These are phyloP conservation scores for Polyporus arcularius DNA, from an alignment of 768 basidiomycete genomes.

Conservation along the genomic window DNA sequence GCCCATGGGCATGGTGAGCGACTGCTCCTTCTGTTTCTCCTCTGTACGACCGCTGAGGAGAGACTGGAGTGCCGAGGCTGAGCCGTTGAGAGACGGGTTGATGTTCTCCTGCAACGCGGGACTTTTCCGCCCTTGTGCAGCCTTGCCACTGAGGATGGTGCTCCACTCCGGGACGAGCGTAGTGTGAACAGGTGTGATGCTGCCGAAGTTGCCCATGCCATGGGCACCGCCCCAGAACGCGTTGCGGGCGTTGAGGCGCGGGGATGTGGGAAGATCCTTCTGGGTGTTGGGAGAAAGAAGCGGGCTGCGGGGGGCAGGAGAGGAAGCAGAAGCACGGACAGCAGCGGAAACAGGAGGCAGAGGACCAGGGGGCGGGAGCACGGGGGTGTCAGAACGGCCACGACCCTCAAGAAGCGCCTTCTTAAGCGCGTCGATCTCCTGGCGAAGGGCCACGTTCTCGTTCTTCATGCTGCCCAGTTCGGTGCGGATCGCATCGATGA, in stretches of 20 bases:
- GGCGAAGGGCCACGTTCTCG: constrained; percentile 82
- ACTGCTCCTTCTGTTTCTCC: constrained; percentile 27
- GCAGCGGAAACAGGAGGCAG: constrained; percentile 35
- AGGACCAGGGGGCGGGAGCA: constrained; percentile 49
- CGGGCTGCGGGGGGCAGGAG: constrained; percentile 25
- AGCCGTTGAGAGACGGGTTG: constrained; percentile 67
- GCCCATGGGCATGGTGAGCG: constrained; percentile 25
- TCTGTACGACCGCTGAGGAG: constrained; percentile 34
- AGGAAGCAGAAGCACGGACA: constrained; percentile 15
- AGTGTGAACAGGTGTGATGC: constrained; percentile 83
- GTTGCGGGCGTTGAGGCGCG: constrained; percentile 46
- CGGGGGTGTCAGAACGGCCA: constrained; percentile 38
- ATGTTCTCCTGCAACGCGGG: constrained; percentile 69
- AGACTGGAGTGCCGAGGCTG: constrained; percentile 34
- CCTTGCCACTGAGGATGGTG: constrained; percentile 33
- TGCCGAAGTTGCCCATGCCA: constrained; percentile 49
- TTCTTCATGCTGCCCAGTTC: constrained; percentile 79
- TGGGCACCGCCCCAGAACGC: constrained; percentile 84
- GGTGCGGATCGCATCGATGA: constrained; percentile 83
- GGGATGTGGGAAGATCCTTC: constrained; percentile 73
- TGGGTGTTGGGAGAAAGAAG: constrained; percentile 69
- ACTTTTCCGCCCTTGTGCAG: constrained; percentile 28
- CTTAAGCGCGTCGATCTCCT: constrained; percentile 76
- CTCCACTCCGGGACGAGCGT: constrained; percentile 72
- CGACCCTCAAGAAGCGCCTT: constrained; percentile 72